phyloP scores from a whole-genome alignment of 805 yeast genomes.

The Yarrowia osloensis region DNA sequence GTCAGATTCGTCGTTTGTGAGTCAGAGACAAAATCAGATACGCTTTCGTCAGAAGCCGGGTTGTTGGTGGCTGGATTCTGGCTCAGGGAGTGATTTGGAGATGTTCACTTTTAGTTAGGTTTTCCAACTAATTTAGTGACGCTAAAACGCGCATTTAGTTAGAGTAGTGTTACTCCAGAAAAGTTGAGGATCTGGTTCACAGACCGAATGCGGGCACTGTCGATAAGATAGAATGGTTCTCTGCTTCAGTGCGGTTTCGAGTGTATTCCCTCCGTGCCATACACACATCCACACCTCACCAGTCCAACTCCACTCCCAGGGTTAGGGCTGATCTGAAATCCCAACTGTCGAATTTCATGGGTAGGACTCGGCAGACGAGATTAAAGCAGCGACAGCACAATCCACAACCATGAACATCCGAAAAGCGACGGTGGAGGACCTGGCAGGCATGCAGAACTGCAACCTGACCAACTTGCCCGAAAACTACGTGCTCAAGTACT shows the following conservation, averaged over 20 bases:
- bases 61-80: too few relatives aligned
- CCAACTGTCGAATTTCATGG: neutral
- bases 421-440: constrained; percentile 80
- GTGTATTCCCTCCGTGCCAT: too few relatives aligned
- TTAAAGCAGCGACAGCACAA: neutral
- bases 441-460: constrained; percentile 95
- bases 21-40: neutral
- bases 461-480: constrained; percentile 91
- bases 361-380: neutral
- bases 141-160: too few relatives aligned
- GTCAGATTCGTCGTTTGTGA: neutral
- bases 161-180: too few relatives aligned
- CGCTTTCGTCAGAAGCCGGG: neutral
- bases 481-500: constrained; percentile 88
- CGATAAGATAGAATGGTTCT: too few relatives aligned
- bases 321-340: constrained; percentile 27
- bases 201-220: too few relatives aligned
- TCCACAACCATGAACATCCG: constrained; percentile 65
- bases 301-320: neutral
- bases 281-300: neutral
- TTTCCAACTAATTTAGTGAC: too few relatives aligned
- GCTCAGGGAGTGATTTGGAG: too few relatives aligned
- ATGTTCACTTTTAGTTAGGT: too few relatives aligned
- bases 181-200: too few relatives aligned
- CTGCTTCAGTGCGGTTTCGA: too few relatives aligned